Evolutionary conservation across 495 filamentous ascomycete genomes (phyloP).

Genomic region (Stereocaulon alpinum): DNA sequence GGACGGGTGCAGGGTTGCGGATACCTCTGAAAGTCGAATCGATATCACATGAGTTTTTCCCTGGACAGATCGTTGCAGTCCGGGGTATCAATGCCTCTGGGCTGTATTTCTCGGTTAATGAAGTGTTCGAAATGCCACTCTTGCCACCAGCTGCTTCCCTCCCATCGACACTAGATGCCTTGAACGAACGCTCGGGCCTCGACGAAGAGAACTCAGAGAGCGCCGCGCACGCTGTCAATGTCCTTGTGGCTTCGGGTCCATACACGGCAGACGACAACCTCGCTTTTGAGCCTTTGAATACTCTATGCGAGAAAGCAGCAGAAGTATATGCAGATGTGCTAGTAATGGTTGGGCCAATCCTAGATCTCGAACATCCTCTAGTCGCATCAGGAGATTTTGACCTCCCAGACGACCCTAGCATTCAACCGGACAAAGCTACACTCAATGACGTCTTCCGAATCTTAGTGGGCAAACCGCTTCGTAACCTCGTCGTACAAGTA

Average conservation of each 20-base stretch:
- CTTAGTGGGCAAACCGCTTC: slow-evolving; percentile 57
- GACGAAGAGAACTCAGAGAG: slow-evolving; percentile 49
- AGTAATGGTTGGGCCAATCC: slow-evolving; percentile 74
- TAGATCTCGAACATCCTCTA: slow-evolving; percentile 86
- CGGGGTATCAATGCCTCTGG: slow-evolving; percentile 80
- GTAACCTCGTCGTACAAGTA: slow-evolving; percentile 52
- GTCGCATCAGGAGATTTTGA: slow-evolving; percentile 84
- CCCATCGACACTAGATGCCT: slow-evolving; percentile 46
- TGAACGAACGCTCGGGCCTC: slow-evolving; percentile 55
- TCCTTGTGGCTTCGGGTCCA: slow-evolving; percentile 73
- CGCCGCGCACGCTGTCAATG: slow-evolving; percentile 51
- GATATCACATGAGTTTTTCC: slow-evolving; percentile 77
- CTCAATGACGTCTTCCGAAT: slow-evolving; percentile 75
- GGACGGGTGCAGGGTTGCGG: slow-evolving; percentile 71
- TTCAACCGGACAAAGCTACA: slow-evolving; percentile 66
- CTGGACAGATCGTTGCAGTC: slow-evolving; percentile 85
- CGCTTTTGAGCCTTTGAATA: slow-evolving; percentile 72
- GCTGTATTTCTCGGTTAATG: slow-evolving; percentile 67
- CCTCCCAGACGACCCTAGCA: slow-evolving; percentile 58
- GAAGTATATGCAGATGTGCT: slow-evolving; percentile 68
- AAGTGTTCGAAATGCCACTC: slow-evolving; percentile 64
- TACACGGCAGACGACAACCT: slow-evolving; percentile 89
- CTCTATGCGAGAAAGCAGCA: slow-evolving; percentile 66
- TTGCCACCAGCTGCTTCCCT: slow-evolving; percentile 58
- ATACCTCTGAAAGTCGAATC: slow-evolving; percentile 68